Evolutionary conservation across 345 rosid genomes (phyloP), one percentile per base, ranked within the genome.

Genomic region (Gynandropsis gynandra): DNA sequence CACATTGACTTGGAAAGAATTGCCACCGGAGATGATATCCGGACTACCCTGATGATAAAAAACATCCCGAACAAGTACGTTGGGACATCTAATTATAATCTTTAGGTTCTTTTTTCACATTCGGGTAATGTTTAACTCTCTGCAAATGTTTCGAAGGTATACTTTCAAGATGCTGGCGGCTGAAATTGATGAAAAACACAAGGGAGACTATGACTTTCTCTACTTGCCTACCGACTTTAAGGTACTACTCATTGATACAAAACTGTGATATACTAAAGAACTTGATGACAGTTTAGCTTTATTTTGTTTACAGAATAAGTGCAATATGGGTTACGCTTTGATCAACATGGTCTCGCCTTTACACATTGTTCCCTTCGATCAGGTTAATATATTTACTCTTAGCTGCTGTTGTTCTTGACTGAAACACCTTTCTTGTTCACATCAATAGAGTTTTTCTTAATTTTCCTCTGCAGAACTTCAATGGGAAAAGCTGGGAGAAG

Each of bases 281-380:
- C 19, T 57, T 53, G 14, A 52, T 65, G 13, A 58, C 20, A 1
- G 38, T 65, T 19, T 45, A 16, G 45, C 16, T 40, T 59, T 52
- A 9, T 47, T 59, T 1, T 59, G 42, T 58, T 46, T 80, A 80
- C 93, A 92, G 96, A 92, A 92, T 74, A 92, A 92, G 52, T 92
- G 98, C 74, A 92, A 92, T 53, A 95, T 85, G 76, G 98, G 98
- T 27, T 80, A 92, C 31, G 98, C 98, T 15, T 90, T 92, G 58
- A 76, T 87, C 76, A 92, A 92, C 58, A 80, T 92, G 96, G 61
- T 79, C 48, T 87, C 93, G 61, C 89, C 98, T 17, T 68, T 80
- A 10, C 95, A 77, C 72, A 87, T 92, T 20, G 72, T 87, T 65
- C 75, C 98, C 58, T 84, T 92, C 75, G 82, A 77, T 20, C 72